A percentile compares a stretch with the other conserved stretches of the same genome.
Evolutionary conservation across 2,329 filamentous ascomycete species (phyloP).

Genomic region (Mycosphaerella arachidis): DNA sequence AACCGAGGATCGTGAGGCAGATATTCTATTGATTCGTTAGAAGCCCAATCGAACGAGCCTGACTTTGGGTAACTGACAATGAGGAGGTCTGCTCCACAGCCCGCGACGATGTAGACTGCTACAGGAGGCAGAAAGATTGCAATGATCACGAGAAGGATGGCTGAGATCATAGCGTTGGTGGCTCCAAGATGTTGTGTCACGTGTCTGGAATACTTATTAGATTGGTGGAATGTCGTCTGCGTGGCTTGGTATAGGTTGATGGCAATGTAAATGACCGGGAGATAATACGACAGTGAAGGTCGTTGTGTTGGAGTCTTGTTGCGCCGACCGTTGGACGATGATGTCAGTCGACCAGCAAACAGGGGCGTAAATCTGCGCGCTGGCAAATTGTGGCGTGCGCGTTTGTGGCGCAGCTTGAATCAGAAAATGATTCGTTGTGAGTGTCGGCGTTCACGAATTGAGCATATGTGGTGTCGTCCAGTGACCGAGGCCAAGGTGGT

Average conservation of each 20-base stretch:
- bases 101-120: slow-evolving; percentile 46
- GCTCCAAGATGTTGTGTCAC: no score
- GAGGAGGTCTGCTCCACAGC: slow-evolving; percentile 46
- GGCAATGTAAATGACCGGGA: background rate
- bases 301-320: background rate
- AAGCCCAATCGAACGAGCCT: slow-evolving; percentile 47
- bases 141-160: slow-evolving; percentile 42
- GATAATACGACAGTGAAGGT: background rate
- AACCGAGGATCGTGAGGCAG: slow-evolving; percentile 47
- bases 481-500: no score
- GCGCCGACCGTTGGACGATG: background rate
- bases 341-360: background rate
- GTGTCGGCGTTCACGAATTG: background rate
- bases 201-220: background rate
- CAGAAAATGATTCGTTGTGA: background rate
- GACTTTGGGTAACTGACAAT: slow-evolving; percentile 44
- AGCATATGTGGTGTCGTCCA: no score
- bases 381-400: background rate
- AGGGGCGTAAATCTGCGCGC: background rate
- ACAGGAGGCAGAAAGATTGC: slow-evolving; percentile 47
- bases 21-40: slow-evolving; percentile 42
- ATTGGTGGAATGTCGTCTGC: background rate
- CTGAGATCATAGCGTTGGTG: slow-evolving; percentile 21
- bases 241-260: background rate
- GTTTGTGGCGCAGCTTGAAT: background rate